Conservation (phyloP, 1,139 yeast species). For the Blastobotrys aristatus region DNA sequence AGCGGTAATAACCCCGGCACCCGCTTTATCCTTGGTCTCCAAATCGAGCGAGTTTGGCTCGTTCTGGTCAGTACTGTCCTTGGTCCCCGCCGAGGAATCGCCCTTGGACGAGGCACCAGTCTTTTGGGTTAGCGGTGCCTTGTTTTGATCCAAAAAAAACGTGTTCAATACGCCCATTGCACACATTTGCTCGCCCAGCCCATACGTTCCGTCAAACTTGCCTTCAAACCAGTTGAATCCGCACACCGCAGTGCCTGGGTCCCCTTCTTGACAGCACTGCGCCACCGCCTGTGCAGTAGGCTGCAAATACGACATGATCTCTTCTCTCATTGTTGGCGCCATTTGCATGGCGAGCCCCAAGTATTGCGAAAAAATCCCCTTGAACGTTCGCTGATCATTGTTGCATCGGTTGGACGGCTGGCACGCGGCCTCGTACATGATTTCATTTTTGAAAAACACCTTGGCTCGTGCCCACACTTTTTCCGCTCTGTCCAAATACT, state of each 20-base stretch:
- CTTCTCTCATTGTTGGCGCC: constrained; percentile 45
- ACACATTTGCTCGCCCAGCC: constrained; percentile 74
- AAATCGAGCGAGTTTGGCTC: constrained; percentile 42
- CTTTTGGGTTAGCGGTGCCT: constrained; percentile 40
- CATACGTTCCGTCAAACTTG: constrained; percentile 61
- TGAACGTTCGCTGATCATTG: constrained; percentile 73
- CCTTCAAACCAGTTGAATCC: constrained; percentile 56
- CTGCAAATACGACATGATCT: constrained; percentile 43
- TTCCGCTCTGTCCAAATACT: constrained; percentile 53
- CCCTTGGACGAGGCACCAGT: constrained; percentile 46
- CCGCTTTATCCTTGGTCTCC: constrained; percentile 66
- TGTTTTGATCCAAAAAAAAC: constrained; percentile 37
- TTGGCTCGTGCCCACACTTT: constrained; percentile 51
- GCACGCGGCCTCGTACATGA: constrained; percentile 69
- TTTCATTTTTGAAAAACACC: constrained; percentile 44
- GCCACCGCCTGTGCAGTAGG: constrained; percentile 65
- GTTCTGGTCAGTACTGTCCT: constrained; percentile 3
- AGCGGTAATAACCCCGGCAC: constrained; percentile 84
- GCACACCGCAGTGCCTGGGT: constrained; percentile 71
- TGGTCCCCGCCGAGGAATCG: constrained; percentile 31
- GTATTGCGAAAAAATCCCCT: constrained; percentile 64
- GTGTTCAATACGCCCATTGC: constrained; percentile 65
- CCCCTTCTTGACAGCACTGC: constrained; percentile 43
- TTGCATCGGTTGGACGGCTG: constrained; percentile 55
- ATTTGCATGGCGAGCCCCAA: constrained; percentile 56